Evolutionary conservation across 768 basidiomycete genomes (phyloP).

Genomic region (Boletus bicolor): DNA sequence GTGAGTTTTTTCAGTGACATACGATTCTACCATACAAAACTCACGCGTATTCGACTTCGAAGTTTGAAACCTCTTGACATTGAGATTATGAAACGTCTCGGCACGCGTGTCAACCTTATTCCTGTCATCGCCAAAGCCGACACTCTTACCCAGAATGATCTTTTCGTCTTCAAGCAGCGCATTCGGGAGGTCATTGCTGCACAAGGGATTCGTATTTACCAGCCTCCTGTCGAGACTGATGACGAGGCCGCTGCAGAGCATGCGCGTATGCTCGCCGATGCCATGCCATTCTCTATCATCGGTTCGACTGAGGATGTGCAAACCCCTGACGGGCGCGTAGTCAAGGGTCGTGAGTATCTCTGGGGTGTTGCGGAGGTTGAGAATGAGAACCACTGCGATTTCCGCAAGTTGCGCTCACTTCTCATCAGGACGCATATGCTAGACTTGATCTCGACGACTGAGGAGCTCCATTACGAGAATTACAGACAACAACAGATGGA

Average conservation of each 20-base stretch:
- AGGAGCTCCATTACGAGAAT: conserved; percentile 96
- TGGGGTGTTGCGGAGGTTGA: conserved; percentile 99
- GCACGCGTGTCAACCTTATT: conserved; percentile 96
- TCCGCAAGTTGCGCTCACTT: conserved; percentile 93
- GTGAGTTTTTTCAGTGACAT: conserved; percentile 46
- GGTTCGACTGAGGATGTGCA: conserved; percentile 94
- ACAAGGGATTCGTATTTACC: conserved; percentile 94
- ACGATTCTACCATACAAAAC: background rate
- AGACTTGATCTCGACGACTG: conserved; percentile 93
- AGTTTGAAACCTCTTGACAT: conserved; percentile 95
- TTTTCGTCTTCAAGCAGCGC: conserved; percentile 88
- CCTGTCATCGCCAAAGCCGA: conserved; percentile 98
- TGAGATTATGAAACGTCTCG: conserved; percentile 99
- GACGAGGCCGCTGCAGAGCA: conserved; percentile 85
- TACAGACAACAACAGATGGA: conserved; percentile 99
- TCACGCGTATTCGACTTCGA: conserved; percentile 4
- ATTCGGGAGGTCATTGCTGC: conserved; percentile 89
- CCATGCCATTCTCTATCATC: conserved; percentile 98
- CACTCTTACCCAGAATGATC: conserved; percentile 91
- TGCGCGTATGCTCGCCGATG: conserved; percentile 80
- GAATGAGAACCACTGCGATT: conserved; percentile 99
- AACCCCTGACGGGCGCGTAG: conserved; percentile 84
- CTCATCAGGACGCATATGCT: conserved; percentile 98
- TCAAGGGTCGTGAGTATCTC: conserved; percentile 97
- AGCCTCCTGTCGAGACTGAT: conserved; percentile 87